Conservation (phyloP, 768 basidiomycete genomes). For the Melanogaster broomeanus region DNA sequence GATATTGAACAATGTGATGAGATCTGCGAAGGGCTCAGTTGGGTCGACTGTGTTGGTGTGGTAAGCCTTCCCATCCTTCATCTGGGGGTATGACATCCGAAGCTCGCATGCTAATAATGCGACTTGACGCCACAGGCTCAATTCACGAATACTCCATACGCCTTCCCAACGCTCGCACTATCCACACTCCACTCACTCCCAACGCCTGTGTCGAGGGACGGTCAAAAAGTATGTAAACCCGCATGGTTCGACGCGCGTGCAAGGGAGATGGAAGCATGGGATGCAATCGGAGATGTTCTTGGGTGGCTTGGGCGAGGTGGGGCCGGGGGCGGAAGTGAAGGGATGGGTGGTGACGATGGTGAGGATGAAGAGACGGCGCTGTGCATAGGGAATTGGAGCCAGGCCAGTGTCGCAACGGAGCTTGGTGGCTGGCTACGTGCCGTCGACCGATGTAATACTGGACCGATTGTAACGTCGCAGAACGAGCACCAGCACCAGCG, state of each 20-base stretch:
- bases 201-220: conserved; percentile 73
- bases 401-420: conserved; percentile 52
- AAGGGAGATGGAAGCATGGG: conserved; percentile 60
- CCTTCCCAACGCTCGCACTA: conserved; percentile 82
- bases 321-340: too few relatives aligned
- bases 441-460: conserved; percentile 28
- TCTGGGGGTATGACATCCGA: background rate
- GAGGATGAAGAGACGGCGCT: conserved; percentile 1
- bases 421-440: conserved; percentile 62
- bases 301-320: conserved; percentile 52
- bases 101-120: background rate
- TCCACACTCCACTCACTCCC: conserved; percentile 88
- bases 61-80: conserved; percentile 37
- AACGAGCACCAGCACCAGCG: background rate
- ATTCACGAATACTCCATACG: conserved; percentile 67
- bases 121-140: conserved; percentile 47
- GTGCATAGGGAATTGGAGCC: conserved; percentile 49
- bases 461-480: background rate
- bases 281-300: conserved; percentile 52
- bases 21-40: conserved; percentile 75
- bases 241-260: conserved; percentile 72
- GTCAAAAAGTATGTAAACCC: conserved; percentile 87
- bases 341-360: conserved; percentile 14
- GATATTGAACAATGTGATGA: conserved; percentile 73
- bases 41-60: conserved; percentile 66